These are phyloP conservation scores for Fraxinus velutina DNA, from an alignment of 305 asterid species.

Conservation along the genomic window DNA sequence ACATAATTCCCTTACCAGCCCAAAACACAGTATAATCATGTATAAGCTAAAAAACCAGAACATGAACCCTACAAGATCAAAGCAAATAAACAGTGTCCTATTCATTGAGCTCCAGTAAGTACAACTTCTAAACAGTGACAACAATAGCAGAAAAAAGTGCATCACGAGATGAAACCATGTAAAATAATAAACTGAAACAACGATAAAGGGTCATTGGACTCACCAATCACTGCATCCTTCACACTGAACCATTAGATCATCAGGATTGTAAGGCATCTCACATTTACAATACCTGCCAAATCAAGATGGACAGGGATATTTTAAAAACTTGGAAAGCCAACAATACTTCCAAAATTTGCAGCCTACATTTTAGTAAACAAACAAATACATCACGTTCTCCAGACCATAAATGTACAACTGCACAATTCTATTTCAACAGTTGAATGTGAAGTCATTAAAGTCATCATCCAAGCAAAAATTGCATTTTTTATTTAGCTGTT, in stretches of 20 bases:
- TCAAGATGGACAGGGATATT: constrained; percentile 18
- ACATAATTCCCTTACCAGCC: not conserved
- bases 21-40: not conserved
- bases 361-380: not conserved
- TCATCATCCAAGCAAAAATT: not conserved
- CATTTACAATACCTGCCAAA: constrained; percentile 74
- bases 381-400: not conserved
- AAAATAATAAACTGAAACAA: constrained; percentile 13
- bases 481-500: not conserved
- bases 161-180: not conserved
- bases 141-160: not conserved
- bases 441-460: not conserved
- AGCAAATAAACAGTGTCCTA: not conserved
- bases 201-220: constrained; percentile 26
- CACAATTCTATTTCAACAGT: not conserved
- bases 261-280: constrained; percentile 92
- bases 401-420: constrained; percentile 4
- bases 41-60: not conserved
- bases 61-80: constrained; percentile 1
- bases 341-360: constrained; percentile 11
- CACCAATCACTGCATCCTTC: constrained; percentile 84
- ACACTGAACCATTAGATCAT: constrained; percentile 85
- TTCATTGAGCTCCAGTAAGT: not conserved
- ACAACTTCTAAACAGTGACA: constrained; percentile 3
- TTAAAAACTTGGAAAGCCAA: constrained; percentile 12